phyloP scores from a whole-genome alignment of 192 early-diverging fungal genomes.

The Dimargaris xerosporica region DNA sequence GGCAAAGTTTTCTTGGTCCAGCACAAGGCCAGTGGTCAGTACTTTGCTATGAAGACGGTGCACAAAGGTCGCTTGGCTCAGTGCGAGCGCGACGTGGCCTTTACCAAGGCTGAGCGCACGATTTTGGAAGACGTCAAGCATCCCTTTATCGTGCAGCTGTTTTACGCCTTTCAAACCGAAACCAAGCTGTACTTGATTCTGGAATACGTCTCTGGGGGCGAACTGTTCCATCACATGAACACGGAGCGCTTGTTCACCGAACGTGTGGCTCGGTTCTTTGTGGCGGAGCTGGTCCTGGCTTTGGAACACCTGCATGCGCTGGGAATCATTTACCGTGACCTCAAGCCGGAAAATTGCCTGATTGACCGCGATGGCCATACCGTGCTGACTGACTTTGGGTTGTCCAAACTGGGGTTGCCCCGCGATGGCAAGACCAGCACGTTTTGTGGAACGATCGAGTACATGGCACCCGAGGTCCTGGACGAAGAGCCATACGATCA shows the following conservation, averaged over 20 bases:
- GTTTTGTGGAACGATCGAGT: conserved; percentile 80
- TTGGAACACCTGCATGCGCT: conserved; percentile 73
- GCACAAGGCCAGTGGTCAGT: conserved; percentile 34
- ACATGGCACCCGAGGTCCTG: conserved; percentile 74
- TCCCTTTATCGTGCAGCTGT: conserved; percentile 86
- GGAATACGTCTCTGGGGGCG: conserved; percentile 81
- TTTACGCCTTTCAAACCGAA: conserved; percentile 86
- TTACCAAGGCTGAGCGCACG: conserved; percentile 75
- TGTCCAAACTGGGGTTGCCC: conserved; percentile 43
- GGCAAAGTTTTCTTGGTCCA: conserved; percentile 75
- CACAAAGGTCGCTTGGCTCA: conserved; percentile 75
- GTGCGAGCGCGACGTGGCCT: conserved; percentile 59
- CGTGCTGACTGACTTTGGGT: conserved; percentile 83
- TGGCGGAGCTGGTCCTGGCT: conserved; percentile 71
- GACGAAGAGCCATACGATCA: conserved; percentile 46
- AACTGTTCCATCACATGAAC: conserved; percentile 79
- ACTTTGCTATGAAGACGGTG: conserved; percentile 90
- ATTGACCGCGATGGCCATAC: conserved; percentile 63
- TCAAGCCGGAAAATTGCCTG: conserved; percentile 61
- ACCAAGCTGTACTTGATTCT: conserved; percentile 76
- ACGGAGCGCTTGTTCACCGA: conserved; percentile 46
- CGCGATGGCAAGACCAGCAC: conserved; percentile 43
- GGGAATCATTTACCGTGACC: conserved; percentile 81
- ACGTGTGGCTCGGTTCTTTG: conserved; percentile 72
- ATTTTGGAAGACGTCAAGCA: conserved; percentile 77